Evolutionary conservation across 768 basidiomycete species (phyloP), one percentile per base, ranked within the genome.

Genomic region (Mycena indigotica): DNA sequence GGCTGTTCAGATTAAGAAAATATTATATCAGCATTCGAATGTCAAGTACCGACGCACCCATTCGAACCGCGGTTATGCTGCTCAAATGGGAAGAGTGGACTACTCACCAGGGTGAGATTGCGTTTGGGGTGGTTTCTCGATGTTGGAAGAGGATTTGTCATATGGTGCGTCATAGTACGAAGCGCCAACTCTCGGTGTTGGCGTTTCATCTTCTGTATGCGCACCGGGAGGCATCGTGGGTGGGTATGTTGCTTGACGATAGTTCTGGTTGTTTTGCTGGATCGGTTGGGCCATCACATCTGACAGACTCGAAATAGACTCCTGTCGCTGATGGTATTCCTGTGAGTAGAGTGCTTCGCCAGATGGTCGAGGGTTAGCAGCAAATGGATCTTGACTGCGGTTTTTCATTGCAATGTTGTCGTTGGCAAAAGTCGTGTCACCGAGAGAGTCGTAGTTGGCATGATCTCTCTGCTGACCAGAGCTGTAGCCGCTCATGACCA

Each of bases 391-490:
- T n/a, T n/a, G n/a, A 60, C 74, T 77, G 53, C 87, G 85, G 61
- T 82, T 77, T 59, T 77, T 79, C 75, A 91, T 80, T 10, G 85
- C 84, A 29, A 88, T 86, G 49, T 66, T 77, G 62, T 88, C 85
- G 62, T 75, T 74, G 28, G 77, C 81, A 55, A 84, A 69, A 48
- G 81, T 77, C 3, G 83, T 72, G 62, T 87, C 86, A 68, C 86
- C 85, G 55, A 91, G 77, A 24, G 84, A 82, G 66, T 89, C 86
- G 66, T 92, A 95, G 66, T 88, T 86, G 60, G 82, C 82, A 68
- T 93, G 91, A 66, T 94, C 93, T n/a, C 76, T 78, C 28, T 84
- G 85, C 71, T 96, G 94, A 13, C 83, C 79, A 17, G 76, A 72
- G 25, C 87, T 83, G 70, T 94, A 97, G 2, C 86, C 85, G 8